Evolutionary conservation across 495 filamentous ascomycete species (phyloP), one percentile per base, ranked within the genome.

Genomic region (Penicillium subrubescens): DNA sequence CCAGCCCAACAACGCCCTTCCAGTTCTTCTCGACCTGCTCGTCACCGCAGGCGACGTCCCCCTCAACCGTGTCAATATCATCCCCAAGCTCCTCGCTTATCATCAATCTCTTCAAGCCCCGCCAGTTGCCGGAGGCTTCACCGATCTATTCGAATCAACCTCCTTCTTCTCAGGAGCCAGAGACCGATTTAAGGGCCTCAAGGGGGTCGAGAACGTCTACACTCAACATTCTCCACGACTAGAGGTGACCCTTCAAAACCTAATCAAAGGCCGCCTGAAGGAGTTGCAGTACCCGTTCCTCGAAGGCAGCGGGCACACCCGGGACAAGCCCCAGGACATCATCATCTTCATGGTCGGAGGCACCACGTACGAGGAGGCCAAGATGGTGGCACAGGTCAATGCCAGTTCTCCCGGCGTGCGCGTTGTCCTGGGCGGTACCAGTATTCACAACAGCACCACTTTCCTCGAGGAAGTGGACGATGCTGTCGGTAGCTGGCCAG

Each of bases 161-260:
- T 94, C 92, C 7, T 91, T 99, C 60, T 97, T 99, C 78, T 92
- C 91, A 34, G 91, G 91, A 17, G 93, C 95, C 3, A 85, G 93
- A 34, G 90, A 90, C 68, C 89, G 93, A 2, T 94, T 99, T 77
- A 96, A 96, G 73, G 96, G 94, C 2, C 83, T 99, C 19, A 97
- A 97, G 71, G 95, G 95, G 15, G 94, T 98, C 5, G 95, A 99
- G 73, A 99, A 99, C 68, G 95, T 99, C 23, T 99, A 98, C 75
- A 99, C 95, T 0, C 96, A 98, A 75, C 95, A 99, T 76, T 95
- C 93, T 2, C 94, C 95, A 0, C 83, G 92, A 50, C 74, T 99
- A 51, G 93, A 97, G 75, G 85, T 86, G 11, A 97, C 92, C 1
- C 79, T 99, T 11, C 92, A 96, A 71, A 93, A 95, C 67, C 80